phyloP scores from a whole-genome alignment of 2,329 filamentous ascomycete genomes.

The Alternaria postmessia region DNA sequence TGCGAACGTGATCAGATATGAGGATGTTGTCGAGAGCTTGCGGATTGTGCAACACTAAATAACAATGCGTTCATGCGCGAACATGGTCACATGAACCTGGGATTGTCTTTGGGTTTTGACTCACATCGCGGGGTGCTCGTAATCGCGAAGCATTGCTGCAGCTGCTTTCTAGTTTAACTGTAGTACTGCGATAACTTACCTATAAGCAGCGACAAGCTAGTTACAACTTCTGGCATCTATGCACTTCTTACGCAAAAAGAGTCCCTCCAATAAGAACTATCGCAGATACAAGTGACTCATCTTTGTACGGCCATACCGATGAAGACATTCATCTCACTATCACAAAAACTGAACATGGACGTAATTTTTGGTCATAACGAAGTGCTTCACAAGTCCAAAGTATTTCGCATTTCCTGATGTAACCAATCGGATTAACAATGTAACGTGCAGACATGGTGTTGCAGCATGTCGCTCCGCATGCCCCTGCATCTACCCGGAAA shows the following conservation, averaged over 20 bases:
- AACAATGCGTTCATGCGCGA: neutral
- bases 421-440: neutral
- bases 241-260: too few species aligned
- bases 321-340: neutral
- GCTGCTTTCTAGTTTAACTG: too few species aligned
- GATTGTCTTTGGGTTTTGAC: too few species aligned
- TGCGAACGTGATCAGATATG: conserved; percentile 4
- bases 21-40: neutral
- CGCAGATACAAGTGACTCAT: neutral
- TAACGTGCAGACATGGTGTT: neutral
- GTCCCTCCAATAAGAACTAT: too few species aligned
- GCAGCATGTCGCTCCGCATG: neutral
- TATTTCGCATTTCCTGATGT: neutral
- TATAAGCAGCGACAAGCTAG: too few species aligned
- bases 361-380: neutral
- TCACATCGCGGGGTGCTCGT: too few species aligned
- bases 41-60: neutral
- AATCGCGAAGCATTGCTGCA: too few species aligned
- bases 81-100: neutral
- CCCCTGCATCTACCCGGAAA: conserved; percentile 3
- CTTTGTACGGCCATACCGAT: neutral
- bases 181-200: too few species aligned
- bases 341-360: neutral
- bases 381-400: neutral
- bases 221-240: too few species aligned